Evolutionary conservation across 495 filamentous ascomycete species (phyloP).

Genomic region (Talaromyces wortmannii): DNA sequence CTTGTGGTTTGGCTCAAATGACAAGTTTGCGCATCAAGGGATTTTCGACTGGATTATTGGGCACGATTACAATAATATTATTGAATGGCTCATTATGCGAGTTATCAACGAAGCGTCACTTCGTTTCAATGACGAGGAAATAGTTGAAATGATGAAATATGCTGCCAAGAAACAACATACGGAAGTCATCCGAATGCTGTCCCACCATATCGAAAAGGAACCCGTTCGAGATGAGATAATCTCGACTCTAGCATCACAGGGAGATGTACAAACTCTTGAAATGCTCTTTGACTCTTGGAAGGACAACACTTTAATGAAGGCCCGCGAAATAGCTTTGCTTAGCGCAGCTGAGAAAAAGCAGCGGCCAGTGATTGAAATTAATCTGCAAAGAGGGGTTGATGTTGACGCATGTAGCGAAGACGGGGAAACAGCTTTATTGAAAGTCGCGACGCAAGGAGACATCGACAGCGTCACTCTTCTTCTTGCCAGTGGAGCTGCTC

Average conservation of each 20-base stretch:
- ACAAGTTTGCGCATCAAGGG: not conserved
- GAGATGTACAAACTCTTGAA: not conserved
- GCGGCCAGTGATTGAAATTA: conserved; percentile 3
- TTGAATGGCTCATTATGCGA: conserved; percentile 5
- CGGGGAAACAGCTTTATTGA: conserved; percentile 39
- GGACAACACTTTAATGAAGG: not conserved
- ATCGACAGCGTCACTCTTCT: not conserved
- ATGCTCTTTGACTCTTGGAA: not conserved
- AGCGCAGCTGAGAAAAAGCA: not conserved
- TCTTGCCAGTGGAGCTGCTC: conserved; percentile 4
- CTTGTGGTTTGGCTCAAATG: not conserved
- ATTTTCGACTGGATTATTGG: conserved; percentile 10
- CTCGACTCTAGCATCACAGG: not conserved
- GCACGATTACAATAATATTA: not conserved
- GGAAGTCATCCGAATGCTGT: not conserved
- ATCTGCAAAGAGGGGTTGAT: conserved; percentile 16
- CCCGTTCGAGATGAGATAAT: not conserved
- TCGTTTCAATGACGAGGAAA: not conserved
- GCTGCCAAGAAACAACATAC: not conserved
- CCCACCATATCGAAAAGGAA: not conserved
- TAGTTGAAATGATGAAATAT: not conserved
- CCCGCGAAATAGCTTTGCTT: not conserved
- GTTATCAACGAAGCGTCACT: not conserved
- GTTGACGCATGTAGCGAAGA: too few species aligned
- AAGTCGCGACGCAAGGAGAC: conserved; percentile 15